A percentile compares a stretch with the other conserved stretches of the same genome.
Evolutionary conservation across 1,284 basidiomycete species (phyloP).

Genomic region (Xerocomus amazonicus): DNA sequence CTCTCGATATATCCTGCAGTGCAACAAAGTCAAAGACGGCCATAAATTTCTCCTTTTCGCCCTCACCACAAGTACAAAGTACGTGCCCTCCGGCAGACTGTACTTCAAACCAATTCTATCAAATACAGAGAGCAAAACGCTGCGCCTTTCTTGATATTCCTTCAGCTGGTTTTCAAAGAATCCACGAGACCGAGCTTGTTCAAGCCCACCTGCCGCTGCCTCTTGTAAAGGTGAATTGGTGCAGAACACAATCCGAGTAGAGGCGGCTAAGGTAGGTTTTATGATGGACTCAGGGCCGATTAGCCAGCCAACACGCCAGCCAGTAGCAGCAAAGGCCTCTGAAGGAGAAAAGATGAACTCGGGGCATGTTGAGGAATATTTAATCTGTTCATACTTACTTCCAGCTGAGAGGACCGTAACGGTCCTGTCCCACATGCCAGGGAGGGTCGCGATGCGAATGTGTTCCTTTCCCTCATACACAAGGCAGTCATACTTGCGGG

Average conservation of each 20-base stretch:
- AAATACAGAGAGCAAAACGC: conserved; percentile 72
- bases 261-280: conserved; percentile 82
- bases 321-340: conserved; percentile 98
- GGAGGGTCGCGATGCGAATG: conserved; percentile 85
- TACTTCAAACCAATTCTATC: conserved; percentile 87
- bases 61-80: conserved; percentile 83
- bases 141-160: conserved; percentile 82
- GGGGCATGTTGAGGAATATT: neutral
- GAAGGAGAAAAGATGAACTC: conserved; percentile 1
- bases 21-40: conserved; percentile 4
- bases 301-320: conserved; percentile 97
- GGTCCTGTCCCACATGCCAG: conserved; percentile 98
- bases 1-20: conserved; percentile 71
- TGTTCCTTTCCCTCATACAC: conserved; percentile 88
- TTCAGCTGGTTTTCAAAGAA: conserved; percentile 80
- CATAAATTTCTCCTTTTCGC: neutral
- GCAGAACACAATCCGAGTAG: conserved; percentile 94
- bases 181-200: conserved; percentile 63
- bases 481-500: conserved; percentile 83
- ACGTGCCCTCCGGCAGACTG: conserved; percentile 82
- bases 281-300: conserved; percentile 86
- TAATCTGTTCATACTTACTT: conserved; percentile 44
- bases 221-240: conserved; percentile 91
- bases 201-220: conserved; percentile 84
- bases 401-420: conserved; percentile 81